phyloP scores from a whole-genome alignment of 345 rosid species.

The Eucalyptus camaldulensis region DNA sequence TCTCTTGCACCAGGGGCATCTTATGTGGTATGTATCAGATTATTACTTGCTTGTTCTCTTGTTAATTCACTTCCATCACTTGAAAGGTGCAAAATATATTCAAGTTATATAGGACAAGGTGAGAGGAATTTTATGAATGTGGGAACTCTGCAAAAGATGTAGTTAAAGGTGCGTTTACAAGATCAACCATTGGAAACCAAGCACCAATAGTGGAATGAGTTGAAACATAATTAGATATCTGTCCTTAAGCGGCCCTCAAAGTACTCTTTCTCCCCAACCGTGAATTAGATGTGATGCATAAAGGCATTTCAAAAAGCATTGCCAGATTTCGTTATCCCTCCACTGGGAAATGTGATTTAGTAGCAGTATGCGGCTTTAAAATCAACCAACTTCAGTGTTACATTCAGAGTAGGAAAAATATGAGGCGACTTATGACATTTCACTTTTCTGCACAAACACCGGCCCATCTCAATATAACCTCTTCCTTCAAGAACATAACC shows the following conservation, averaged over 20 bases:
- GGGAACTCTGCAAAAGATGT: neutral
- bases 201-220: neutral
- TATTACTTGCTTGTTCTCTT: neutral
- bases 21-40: constrained; percentile 42
- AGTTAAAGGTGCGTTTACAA: neutral
- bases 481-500: neutral
- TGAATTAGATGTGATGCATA: neutral
- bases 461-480: neutral
- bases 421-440: neutral
- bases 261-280: neutral
- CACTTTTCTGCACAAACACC: neutral
- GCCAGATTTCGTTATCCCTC: neutral
- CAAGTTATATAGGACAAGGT: neutral
- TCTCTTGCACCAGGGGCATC: constrained; percentile 90
- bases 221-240: neutral
- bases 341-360: neutral
- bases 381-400: neutral
- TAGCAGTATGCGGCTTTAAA: neutral
- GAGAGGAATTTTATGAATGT: neutral
- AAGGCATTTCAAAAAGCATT: neutral
- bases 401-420: neutral
- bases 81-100: neutral
- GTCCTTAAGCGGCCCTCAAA: neutral
- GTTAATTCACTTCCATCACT: neutral
- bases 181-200: neutral